Percentiles rank a stretch among this genome's conserved stretches.
Conservation (phyloP, 169 alveolate species). For the Ichthyophthirius multifiliis region DNA sequence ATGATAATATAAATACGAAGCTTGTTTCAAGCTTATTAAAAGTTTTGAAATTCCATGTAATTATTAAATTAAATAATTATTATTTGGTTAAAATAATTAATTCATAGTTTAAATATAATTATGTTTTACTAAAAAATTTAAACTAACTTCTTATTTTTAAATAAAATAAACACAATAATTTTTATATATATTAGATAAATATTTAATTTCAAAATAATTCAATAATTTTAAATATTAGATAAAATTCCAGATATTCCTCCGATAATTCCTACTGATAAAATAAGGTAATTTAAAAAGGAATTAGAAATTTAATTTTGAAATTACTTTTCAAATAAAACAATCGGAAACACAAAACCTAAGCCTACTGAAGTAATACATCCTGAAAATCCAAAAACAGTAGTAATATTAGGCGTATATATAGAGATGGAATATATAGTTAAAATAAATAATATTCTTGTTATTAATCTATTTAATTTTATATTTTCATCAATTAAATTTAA, state of each 20-base stretch:
- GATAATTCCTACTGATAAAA: not conserved
- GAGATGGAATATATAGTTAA: not conserved
- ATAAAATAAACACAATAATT: no score
- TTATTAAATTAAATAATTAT: no score
- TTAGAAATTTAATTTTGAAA: not conserved
- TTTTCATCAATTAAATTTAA: not conserved
- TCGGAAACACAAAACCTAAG: not conserved
- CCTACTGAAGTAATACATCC: not conserved
- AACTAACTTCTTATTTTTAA: no score
- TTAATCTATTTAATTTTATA: not conserved
- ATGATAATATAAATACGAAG: no score
- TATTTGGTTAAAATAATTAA: no score
- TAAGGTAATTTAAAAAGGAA: not conserved
- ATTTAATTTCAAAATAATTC: not conserved
- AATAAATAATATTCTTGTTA: not conserved
- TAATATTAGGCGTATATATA: not conserved
- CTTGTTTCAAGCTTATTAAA: no score
- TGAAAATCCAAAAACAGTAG: not conserved
- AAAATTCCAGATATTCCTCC: slow-evolving; percentile 6
- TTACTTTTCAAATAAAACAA: not conserved
- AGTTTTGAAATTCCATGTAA: no score
- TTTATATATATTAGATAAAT: no score
- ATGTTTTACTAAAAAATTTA: no score
- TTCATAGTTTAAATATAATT: no score
- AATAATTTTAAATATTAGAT: not conserved